Conservation (phyloP, 176 grass and related monocot genomes). For the Ananas comosus region DNA sequence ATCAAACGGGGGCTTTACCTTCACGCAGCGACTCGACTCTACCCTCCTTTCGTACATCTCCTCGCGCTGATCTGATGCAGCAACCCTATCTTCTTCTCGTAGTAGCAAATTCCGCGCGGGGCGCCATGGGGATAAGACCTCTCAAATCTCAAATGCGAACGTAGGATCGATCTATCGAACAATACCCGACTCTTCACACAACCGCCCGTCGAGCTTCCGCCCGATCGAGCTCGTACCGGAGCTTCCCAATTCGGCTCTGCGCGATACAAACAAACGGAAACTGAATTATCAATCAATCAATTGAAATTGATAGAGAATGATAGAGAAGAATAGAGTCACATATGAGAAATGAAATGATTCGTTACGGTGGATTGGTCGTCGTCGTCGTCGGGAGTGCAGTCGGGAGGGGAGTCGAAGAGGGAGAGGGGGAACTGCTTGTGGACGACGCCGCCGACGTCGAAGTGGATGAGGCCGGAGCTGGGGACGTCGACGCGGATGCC, state of each 20-base stretch:
- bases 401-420: constrained; percentile 60
- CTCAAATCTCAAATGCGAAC: neutral
- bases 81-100: neutral
- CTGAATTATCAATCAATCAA: neutral
- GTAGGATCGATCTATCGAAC: neutral
- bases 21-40: neutral
- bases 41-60: neutral
- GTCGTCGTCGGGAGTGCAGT: constrained; percentile 34
- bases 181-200: neutral
- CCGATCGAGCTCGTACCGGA: too few relatives aligned
- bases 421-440: constrained; percentile 58
- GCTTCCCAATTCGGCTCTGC: neutral
- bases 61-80: neutral
- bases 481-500: constrained; percentile 56
- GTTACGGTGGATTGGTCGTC: neutral
- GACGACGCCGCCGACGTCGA: constrained; percentile 71
- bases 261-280: neutral
- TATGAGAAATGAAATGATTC: neutral
- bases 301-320: neutral
- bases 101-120: neutral
- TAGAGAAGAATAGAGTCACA: neutral
- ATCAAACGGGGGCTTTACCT: neutral
- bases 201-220: neutral
- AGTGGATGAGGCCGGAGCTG: constrained; percentile 61
- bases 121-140: neutral